These are phyloP conservation scores for Ceratocystiopsis minuta DNA, from an alignment of 2,329 filamentous ascomycete species.

Conservation along the genomic window DNA sequence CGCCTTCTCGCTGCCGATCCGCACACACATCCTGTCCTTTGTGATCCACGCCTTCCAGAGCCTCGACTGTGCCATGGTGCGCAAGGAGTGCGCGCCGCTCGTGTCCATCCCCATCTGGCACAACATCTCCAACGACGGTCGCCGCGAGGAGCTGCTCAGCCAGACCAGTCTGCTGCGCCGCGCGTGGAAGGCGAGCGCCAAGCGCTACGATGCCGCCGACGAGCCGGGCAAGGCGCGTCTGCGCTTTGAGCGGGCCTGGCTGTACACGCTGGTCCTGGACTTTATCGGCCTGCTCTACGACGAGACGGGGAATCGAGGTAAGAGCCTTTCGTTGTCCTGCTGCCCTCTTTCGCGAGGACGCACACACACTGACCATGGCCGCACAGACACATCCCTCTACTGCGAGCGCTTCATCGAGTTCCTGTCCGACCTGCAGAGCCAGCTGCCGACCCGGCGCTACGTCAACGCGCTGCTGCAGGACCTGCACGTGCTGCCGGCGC, in stretches of 20 bases:
- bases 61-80: slow-evolving; percentile 69
- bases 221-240: slow-evolving; percentile 59
- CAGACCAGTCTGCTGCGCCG: slow-evolving; percentile 62
- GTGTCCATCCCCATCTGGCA: slow-evolving; percentile 95
- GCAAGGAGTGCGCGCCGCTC: slow-evolving; percentile 89
- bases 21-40: slow-evolving; percentile 74
- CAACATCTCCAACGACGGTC: slow-evolving; percentile 62
- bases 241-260: slow-evolving; percentile 84
- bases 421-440: slow-evolving; percentile 75
- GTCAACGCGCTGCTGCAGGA: slow-evolving; percentile 79
- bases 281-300: slow-evolving; percentile 61
- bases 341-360: too few relatives aligned
- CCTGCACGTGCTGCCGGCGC: slow-evolving; percentile 60
- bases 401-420: slow-evolving; percentile 91
- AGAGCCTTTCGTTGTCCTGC: too few relatives aligned
- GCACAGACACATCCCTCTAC: slow-evolving; percentile 51
- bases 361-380: too few relatives aligned
- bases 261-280: slow-evolving; percentile 70
- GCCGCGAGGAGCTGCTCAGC: slow-evolving; percentile 55
- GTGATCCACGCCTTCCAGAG: slow-evolving; percentile 87
- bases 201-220: slow-evolving; percentile 76
- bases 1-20: slow-evolving; percentile 46
- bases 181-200: slow-evolving; percentile 73
- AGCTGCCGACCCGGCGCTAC: slow-evolving; percentile 83
- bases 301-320: slow-evolving; percentile 10